phyloP scores from a whole-genome alignment of 441 rosid species.

The Bocquillonia castaneifolia region DNA sequence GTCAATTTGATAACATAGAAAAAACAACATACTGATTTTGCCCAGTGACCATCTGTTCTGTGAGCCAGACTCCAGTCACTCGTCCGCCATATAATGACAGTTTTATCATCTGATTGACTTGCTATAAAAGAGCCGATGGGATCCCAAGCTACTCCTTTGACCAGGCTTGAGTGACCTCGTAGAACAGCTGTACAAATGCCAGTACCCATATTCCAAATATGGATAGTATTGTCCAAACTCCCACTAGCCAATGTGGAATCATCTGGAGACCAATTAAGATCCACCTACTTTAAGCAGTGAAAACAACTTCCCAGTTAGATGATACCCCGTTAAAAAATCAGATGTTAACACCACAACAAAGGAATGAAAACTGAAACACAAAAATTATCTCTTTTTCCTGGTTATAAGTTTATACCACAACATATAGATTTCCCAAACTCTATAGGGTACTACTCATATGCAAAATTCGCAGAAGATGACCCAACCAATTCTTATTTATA shows the following conservation, averaged over 20 bases:
- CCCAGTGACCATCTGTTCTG: slow-evolving; percentile 96
- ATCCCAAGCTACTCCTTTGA: slow-evolving; percentile 99
- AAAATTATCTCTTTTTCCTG: not conserved
- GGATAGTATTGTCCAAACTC: slow-evolving; percentile 92
- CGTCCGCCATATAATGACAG: slow-evolving; percentile 97
- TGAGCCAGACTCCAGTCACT: slow-evolving; percentile 97
- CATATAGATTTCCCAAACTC: not conserved
- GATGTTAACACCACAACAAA: slow-evolving; percentile 5
- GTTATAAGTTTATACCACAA: not conserved
- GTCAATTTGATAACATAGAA: slow-evolving; percentile 10
- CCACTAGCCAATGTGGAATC: slow-evolving; percentile 91
- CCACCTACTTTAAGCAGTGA: slow-evolving; percentile 92
- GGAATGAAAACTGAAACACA: not conserved
- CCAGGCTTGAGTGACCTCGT: slow-evolving; percentile 92
- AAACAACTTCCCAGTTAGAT: slow-evolving; percentile 42
- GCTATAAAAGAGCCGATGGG: slow-evolving; percentile 96
- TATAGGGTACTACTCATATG: not conserved
- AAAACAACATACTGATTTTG: slow-evolving; percentile 70
- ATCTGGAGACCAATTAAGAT: slow-evolving; percentile 99
- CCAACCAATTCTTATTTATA: not conserved
- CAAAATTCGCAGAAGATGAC: not conserved
- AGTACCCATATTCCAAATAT: slow-evolving; percentile 87
- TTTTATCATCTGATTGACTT: slow-evolving; percentile 97
- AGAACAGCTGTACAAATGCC: slow-evolving; percentile 96
- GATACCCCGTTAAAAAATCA: slow-evolving; percentile 13